Evolutionary conservation across 495 filamentous ascomycete species (phyloP).

Genomic region (Tuber aestivum): DNA sequence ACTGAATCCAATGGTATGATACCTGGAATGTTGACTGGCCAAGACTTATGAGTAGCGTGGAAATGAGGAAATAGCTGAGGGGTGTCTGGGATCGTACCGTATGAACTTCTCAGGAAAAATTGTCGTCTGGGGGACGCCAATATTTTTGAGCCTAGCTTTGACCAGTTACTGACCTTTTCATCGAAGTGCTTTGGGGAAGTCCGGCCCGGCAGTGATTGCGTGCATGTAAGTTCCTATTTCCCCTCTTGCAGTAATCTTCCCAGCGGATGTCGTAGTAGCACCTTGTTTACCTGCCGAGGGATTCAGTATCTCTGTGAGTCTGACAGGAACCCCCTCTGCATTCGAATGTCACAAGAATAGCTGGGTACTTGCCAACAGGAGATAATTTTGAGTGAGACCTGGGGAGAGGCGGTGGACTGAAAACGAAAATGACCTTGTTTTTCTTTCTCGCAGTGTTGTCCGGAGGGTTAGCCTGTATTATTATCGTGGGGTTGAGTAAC

Average conservation of each 20-base stretch:
- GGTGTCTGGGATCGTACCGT: background rate
- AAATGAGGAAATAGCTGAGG: background rate
- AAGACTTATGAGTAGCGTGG: background rate
- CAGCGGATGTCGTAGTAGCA: background rate
- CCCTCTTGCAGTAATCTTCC: background rate
- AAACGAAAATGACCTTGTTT: background rate
- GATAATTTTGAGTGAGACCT: background rate
- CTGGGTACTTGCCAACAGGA: background rate
- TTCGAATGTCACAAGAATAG: background rate
- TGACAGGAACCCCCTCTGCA: background rate
- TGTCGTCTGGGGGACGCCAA: background rate
- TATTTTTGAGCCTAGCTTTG: background rate
- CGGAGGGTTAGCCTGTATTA: background rate
- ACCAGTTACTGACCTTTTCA: background rate
- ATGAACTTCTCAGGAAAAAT: background rate
- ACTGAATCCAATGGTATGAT: background rate
- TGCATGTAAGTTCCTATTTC: background rate
- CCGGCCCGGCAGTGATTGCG: background rate
- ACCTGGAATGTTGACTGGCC: background rate
- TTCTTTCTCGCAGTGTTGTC: background rate
- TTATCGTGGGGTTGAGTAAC: background rate
- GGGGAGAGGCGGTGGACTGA: background rate
- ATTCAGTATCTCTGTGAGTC: background rate
- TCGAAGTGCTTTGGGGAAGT: background rate
- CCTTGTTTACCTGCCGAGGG: background rate